Conservation (phyloP, 441 rosid genomes). For the Biscutella auriculata region DNA sequence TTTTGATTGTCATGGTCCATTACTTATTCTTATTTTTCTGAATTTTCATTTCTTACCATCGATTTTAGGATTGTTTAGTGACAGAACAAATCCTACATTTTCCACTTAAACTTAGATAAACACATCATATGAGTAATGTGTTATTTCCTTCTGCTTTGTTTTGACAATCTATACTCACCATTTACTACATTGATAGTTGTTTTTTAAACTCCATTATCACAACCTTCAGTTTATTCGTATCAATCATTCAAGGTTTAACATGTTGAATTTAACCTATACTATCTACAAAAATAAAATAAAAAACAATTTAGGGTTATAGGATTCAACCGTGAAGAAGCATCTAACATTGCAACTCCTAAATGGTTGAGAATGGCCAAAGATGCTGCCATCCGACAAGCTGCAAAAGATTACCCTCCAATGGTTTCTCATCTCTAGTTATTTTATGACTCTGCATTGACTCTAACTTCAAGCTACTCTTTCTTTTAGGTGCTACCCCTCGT, state of each 20-base stretch:
- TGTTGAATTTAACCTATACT: conserved; percentile 6
- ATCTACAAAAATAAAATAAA: not conserved
- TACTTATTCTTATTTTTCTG: too few species aligned
- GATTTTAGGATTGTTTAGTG: too few species aligned
- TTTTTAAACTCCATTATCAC: too few species aligned
- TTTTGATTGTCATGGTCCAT: too few species aligned
- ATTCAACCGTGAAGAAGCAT: conserved; percentile 80
- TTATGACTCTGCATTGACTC: conserved; percentile 78
- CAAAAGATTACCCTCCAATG: conserved; percentile 93
- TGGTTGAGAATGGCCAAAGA: conserved; percentile 85
- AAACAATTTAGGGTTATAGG: conserved; percentile 28
- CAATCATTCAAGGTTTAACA: conserved; percentile 1
- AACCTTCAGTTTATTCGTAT: conserved; percentile 5
- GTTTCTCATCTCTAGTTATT: conserved; percentile 98
- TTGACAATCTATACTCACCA: too few species aligned
- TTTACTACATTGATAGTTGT: too few species aligned
- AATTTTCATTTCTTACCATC: too few species aligned
- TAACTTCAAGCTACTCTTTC: conserved; percentile 59
- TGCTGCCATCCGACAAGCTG: conserved; percentile 95
- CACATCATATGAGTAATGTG: too few species aligned
- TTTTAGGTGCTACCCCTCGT: conserved; percentile 6
- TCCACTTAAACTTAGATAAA: too few species aligned
- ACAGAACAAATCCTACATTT: too few species aligned
- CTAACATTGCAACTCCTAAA: conserved; percentile 89
- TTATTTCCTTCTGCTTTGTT: too few species aligned